A percentile compares a stretch with the other conserved stretches of the same genome.
Evolutionary conservation across 1,284 basidiomycete genomes (phyloP).

Genomic region (Gomphus sp.): DNA sequence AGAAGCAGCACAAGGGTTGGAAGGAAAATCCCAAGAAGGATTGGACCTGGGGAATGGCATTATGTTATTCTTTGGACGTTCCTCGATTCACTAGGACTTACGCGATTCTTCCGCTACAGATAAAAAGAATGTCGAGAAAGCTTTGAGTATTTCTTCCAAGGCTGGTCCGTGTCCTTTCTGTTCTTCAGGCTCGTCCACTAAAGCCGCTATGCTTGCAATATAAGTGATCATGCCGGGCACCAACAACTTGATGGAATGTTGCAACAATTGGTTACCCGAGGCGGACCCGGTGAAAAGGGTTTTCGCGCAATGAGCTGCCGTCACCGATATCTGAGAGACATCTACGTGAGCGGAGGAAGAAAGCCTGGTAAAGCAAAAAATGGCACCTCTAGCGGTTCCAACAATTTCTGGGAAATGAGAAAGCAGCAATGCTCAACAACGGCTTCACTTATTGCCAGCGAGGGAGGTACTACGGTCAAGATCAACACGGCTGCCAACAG

Average conservation of each 20-base stretch:
- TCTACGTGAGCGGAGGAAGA: slow-evolving; percentile 18
- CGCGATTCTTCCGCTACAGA: slow-evolving; percentile 54
- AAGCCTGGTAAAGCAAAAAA: neutral
- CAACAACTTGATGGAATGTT: slow-evolving; percentile 64
- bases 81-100: slow-evolving; percentile 29
- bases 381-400: slow-evolving; percentile 59
- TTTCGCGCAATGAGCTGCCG: slow-evolving; percentile 82
- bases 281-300: slow-evolving; percentile 65
- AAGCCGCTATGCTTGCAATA: slow-evolving; percentile 58
- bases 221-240: slow-evolving; percentile 76
- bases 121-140: slow-evolving; percentile 59
- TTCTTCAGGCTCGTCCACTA: slow-evolving; percentile 42
- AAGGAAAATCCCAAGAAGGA: slow-evolving; percentile 67
- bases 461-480: slow-evolving; percentile 69
- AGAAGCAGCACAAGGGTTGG: slow-evolving; percentile 74
- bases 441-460: slow-evolving; percentile 60
- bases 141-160: slow-evolving; percentile 74
- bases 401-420: slow-evolving; percentile 70
- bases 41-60: slow-evolving; percentile 38
- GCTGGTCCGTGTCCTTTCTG: slow-evolving; percentile 50
- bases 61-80: neutral
- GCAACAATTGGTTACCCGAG: slow-evolving; percentile 56
- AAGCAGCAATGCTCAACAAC: slow-evolving; percentile 83
- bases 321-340: slow-evolving; percentile 58
- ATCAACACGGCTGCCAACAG: slow-evolving; percentile 81